These are phyloP conservation scores for Acer saccharum DNA, from an alignment of 345 rosid species.

Conservation along the genomic window DNA sequence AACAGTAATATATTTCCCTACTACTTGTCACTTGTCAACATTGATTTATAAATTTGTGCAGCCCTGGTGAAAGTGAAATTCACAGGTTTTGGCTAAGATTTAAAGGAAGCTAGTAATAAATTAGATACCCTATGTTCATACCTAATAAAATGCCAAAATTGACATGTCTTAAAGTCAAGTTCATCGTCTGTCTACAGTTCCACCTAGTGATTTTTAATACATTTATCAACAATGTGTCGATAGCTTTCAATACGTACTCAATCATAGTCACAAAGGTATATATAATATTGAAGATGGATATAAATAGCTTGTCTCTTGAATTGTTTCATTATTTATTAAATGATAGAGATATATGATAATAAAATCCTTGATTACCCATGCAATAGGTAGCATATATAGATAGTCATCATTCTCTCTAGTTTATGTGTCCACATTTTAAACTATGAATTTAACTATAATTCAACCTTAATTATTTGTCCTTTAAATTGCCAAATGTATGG, in stretches of 20 bases:
- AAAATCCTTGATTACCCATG: background rate
- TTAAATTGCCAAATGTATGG: too few species aligned
- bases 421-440: too few species aligned
- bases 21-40: background rate
- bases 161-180: background rate
- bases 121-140: background rate
- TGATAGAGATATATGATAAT: background rate
- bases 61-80: conserved; percentile 5
- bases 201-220: background rate
- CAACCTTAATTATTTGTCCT: too few species aligned
- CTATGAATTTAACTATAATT: too few species aligned
- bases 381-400: background rate
- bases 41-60: background rate
- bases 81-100: too few species aligned
- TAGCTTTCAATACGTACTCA: background rate
- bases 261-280: background rate
- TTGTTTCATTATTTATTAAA: background rate
- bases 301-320: background rate
- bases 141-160: conserved; percentile 15
- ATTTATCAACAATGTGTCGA: background rate
- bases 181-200: background rate
- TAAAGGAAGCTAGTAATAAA: background rate
- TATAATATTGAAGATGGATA: background rate
- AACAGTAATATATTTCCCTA: background rate
- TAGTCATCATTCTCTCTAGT: background rate